Conservation (phyloP, 2,329 filamentous ascomycete genomes). For the Pseudogymnoascus destructans region DNA sequence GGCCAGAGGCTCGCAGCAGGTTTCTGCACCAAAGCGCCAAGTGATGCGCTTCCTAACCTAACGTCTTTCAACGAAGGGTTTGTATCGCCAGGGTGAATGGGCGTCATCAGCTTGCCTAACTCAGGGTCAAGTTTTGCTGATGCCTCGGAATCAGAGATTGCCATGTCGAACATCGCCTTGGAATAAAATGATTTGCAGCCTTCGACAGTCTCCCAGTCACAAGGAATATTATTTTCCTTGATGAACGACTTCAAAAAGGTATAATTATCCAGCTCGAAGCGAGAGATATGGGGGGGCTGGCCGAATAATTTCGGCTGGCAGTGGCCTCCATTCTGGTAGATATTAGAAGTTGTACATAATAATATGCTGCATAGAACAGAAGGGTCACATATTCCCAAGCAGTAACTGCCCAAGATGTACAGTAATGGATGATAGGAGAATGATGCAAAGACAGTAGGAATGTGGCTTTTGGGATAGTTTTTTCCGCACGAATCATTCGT, state of each 20-base stretch:
- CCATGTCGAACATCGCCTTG: slow-evolving; percentile 39
- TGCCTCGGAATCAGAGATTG: slow-evolving; percentile 35
- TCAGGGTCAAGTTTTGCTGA: slow-evolving; percentile 42
- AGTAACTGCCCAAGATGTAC: neutral
- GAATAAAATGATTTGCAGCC: slow-evolving; percentile 54
- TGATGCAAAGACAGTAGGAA: neutral
- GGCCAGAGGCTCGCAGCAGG: slow-evolving; percentile 64
- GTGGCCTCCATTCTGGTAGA: slow-evolving; percentile 50
- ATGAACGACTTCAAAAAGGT: slow-evolving; percentile 45
- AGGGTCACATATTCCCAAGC: neutral
- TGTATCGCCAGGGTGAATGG: slow-evolving; percentile 23
- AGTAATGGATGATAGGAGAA: neutral
- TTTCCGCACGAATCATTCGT: neutral
- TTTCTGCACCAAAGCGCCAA: slow-evolving; percentile 51
- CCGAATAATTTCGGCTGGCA: slow-evolving; percentile 61
- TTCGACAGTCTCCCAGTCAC: slow-evolving; percentile 52
- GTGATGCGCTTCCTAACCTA: slow-evolving; percentile 29
- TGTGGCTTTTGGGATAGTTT: neutral
- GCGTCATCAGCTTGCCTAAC: slow-evolving; percentile 34
- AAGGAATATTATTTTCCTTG: slow-evolving; percentile 43
- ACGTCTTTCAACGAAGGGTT: slow-evolving; percentile 35
- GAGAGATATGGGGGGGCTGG: slow-evolving; percentile 44
- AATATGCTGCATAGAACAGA: neutral
- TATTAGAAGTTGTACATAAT: neutral
- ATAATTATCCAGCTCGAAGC: slow-evolving; percentile 62